Evolutionary conservation across 2,329 filamentous ascomycete species (phyloP).

Genomic region (Hymenoscyphus fructigenus): DNA sequence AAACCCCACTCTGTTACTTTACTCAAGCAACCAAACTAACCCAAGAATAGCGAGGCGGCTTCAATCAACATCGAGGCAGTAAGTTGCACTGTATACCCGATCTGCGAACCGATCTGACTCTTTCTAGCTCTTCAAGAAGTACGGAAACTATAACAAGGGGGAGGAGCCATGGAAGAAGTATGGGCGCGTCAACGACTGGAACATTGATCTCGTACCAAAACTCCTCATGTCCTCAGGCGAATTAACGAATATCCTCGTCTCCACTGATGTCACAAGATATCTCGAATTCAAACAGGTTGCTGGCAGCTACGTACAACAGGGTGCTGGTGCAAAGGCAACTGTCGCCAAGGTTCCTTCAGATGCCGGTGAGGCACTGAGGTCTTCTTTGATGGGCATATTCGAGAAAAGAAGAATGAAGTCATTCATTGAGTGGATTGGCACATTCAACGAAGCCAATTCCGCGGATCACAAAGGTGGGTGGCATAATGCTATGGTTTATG

Average conservation of each 20-base stretch:
- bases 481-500: neutral
- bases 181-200: constrained; percentile 96
- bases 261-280: constrained; percentile 86
- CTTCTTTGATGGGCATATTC: constrained; percentile 93
- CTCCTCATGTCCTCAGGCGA: constrained; percentile 98
- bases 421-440: constrained; percentile 94
- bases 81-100: constrained; percentile 37
- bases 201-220: constrained; percentile 98
- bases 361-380: constrained; percentile 84
- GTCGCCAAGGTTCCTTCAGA: constrained; percentile 97
- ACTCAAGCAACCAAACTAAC: constrained; percentile 29
- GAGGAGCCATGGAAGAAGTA: constrained; percentile 98
- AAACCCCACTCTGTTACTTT: constrained; percentile 15
- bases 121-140: constrained; percentile 88
- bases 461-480: constrained; percentile 82
- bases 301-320: constrained; percentile 95
- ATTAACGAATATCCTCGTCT: constrained; percentile 96
- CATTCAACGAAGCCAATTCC: constrained; percentile 78
- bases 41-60: constrained; percentile 72
- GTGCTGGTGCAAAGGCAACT: constrained; percentile 75
- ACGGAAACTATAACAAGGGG: constrained; percentile 75
- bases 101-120: constrained; percentile 37
- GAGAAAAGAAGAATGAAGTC: constrained; percentile 97
- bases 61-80: constrained; percentile 96
- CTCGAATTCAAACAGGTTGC: constrained; percentile 94